Evolutionary conservation across 306 rosid genomes (phyloP).

Genomic region (Cicer bijugum): DNA sequence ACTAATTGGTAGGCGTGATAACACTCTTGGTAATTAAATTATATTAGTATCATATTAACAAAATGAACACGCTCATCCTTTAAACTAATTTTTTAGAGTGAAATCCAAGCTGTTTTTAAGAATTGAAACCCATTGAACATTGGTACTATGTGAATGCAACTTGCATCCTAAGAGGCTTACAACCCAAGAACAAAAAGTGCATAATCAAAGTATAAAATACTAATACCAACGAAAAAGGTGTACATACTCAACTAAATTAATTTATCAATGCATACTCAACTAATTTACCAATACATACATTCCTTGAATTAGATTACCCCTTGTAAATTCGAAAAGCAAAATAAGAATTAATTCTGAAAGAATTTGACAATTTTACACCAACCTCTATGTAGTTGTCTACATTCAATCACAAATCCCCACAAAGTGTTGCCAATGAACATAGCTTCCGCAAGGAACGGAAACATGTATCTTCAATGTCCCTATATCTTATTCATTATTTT

Average conservation of each 20-base stretch:
- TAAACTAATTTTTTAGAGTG: too few species aligned
- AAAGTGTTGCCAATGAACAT: constrained; percentile 42
- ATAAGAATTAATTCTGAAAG: constrained; percentile 2
- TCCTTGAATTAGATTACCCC: constrained; percentile 29
- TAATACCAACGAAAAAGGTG: neutral
- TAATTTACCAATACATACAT: constrained; percentile 1
- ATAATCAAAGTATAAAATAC: neutral
- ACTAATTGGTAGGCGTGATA: too few species aligned
- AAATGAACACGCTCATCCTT: too few species aligned
- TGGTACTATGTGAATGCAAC: neutral
- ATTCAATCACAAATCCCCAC: constrained; percentile 37
- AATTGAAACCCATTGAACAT: too few species aligned
- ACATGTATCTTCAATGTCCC: constrained; percentile 45
- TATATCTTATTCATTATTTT: constrained; percentile 19
- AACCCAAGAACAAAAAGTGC: constrained; percentile 26
- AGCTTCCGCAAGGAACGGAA: constrained; percentile 60
- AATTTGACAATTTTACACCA: constrained; percentile 24
- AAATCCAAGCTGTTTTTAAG: too few species aligned
- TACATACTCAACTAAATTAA: neutral
- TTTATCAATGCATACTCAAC: neutral
- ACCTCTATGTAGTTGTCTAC: constrained; percentile 31
- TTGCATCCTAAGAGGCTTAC: constrained; percentile 10
- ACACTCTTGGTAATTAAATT: too few species aligned
- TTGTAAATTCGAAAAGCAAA: constrained; percentile 13
- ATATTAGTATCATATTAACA: too few species aligned